Evolutionary conservation across 1,139 yeast genomes (phyloP).

Genomic region (Candida tetrigidarum): DNA sequence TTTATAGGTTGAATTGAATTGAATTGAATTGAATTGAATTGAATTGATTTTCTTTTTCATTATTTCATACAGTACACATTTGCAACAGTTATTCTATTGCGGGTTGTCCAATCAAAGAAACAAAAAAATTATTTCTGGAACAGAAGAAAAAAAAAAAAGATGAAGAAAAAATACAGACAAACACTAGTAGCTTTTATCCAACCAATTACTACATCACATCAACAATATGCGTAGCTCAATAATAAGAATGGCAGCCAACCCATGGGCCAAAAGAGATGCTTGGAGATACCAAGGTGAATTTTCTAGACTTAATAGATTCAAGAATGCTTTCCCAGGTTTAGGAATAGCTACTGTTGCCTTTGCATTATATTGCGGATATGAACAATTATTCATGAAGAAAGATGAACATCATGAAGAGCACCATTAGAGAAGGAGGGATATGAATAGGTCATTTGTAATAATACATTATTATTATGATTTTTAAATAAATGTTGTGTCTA

Average conservation of each 20-base stretch:
- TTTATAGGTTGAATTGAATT: neutral
- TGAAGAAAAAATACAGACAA: neutral
- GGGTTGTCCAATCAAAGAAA: constrained; percentile 8
- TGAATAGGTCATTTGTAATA: neutral
- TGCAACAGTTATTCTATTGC: too few relatives aligned
- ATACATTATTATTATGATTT: neutral
- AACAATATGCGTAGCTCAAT: constrained; percentile 4
- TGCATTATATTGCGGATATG: constrained; percentile 65
- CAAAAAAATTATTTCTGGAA: neutral
- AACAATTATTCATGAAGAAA: constrained; percentile 50
- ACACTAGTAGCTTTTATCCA: neutral
- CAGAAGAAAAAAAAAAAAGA: constrained; percentile 2
- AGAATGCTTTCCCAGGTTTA: constrained; percentile 81
- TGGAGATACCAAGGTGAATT: constrained; percentile 91
- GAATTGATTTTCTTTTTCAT: too few relatives aligned
- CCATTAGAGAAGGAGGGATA: constrained; percentile 22
- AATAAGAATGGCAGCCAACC: constrained; percentile 28
- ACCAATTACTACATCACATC: neutral
- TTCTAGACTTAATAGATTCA: constrained; percentile 70
- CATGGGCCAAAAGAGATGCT: constrained; percentile 76
- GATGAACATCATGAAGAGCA: constrained; percentile 26
- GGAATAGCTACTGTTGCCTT: constrained; percentile 83
- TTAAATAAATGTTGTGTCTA: neutral
- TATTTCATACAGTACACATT: too few relatives aligned
- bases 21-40: neutral